Conservation (phyloP, 208 protist species). For the Wallacemonas sp. region DNA sequence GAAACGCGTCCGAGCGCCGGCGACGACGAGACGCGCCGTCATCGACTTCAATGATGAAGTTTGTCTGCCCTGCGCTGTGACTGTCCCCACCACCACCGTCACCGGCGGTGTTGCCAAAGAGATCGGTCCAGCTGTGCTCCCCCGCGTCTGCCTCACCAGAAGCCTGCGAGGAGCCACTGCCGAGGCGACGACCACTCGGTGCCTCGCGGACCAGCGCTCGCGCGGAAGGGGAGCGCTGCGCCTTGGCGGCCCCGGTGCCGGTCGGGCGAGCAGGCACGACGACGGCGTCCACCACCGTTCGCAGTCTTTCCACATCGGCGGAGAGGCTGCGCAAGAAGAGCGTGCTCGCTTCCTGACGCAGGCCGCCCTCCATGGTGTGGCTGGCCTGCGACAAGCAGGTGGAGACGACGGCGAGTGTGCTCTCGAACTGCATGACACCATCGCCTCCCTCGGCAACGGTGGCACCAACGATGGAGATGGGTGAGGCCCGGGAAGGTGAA, state of each 20-base stretch:
- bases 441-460: background rate
- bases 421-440: slow-evolving; percentile 6
- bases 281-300: background rate
- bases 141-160: background rate
- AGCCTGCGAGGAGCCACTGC: background rate
- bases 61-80: too few relatives aligned
- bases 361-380: slow-evolving; percentile 20
- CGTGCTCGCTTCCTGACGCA: slow-evolving; percentile 25
- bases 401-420: slow-evolving; percentile 13
- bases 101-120: background rate
- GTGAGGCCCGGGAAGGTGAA: too few relatives aligned
- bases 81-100: background rate
- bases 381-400: slow-evolving; percentile 32
- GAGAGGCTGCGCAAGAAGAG: slow-evolving; percentile 19
- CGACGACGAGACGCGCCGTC: background rate
- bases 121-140: background rate
- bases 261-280: background rate
- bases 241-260: background rate
- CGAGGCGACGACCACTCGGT: background rate
- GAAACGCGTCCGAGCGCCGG: background rate
- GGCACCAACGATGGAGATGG: too few relatives aligned
- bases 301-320: slow-evolving; percentile 7
- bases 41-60: background rate
- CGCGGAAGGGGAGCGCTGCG: background rate
- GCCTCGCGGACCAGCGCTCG: background rate